phyloP scores from a whole-genome alignment of 179 eudicot species.

The Corrigiola litoralis region DNA sequence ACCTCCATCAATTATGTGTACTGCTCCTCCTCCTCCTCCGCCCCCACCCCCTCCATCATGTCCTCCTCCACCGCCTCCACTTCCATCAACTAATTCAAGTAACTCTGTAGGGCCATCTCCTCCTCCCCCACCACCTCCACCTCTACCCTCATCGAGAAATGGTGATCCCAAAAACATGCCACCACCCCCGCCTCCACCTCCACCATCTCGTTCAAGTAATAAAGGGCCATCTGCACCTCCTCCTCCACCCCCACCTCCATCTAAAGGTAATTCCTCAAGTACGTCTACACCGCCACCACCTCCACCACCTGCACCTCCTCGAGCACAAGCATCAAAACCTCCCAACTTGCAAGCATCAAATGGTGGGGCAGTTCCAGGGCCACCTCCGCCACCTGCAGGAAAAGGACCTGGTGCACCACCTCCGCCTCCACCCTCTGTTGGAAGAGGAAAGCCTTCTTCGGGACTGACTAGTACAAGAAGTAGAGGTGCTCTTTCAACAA shows the following conservation, averaged over 20 bases:
- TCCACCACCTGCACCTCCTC: conserved; percentile 31
- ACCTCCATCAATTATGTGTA: neutral
- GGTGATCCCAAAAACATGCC: neutral
- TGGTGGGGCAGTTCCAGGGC: conserved; percentile 25
- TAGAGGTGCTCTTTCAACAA: conserved; percentile 36
- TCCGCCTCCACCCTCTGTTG: conserved; percentile 45
- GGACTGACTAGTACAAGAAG: conserved; percentile 37
- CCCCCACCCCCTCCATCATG: conserved; percentile 14
- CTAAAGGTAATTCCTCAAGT: conserved; percentile 16
- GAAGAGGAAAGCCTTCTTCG: conserved; percentile 49
- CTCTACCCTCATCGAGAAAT: conserved; percentile 15
- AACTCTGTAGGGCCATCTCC: conserved; percentile 11
- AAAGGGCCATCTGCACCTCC: conserved; percentile 25
- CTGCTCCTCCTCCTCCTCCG: conserved; percentile 23
- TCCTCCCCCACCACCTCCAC: conserved; percentile 24
- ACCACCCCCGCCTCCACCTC: conserved; percentile 33
- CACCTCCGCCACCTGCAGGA: conserved; percentile 52
- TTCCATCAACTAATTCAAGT: conserved; percentile 20
- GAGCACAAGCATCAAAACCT: conserved; percentile 28
- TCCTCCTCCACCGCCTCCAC: conserved; percentile 23
- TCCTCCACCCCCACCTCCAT: conserved; percentile 33
- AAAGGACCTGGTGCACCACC: conserved; percentile 46
- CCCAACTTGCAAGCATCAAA: conserved; percentile 29
- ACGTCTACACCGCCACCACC: conserved; percentile 28
- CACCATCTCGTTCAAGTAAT: conserved; percentile 16